Evolutionary conservation across 2,329 filamentous ascomycete species (phyloP).

Genomic region (Penicillium glabrum): DNA sequence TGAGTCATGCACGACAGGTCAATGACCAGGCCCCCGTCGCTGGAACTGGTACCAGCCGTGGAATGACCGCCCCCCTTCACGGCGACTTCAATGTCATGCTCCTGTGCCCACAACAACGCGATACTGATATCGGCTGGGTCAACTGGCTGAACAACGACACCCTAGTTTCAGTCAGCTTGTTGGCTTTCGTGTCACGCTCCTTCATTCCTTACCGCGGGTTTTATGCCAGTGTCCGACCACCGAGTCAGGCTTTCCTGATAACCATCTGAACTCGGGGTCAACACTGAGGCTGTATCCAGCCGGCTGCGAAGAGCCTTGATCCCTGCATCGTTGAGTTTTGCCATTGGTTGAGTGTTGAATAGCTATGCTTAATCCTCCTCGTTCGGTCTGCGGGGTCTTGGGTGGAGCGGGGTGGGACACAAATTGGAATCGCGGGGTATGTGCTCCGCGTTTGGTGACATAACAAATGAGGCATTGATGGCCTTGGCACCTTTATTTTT

Average conservation of each 20-base stretch:
- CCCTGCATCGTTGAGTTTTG: not conserved
- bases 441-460: not conserved
- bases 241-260: slow-evolving; percentile 25
- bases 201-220: slow-evolving; percentile 25
- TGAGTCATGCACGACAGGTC: slow-evolving; percentile 55
- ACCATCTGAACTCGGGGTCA: slow-evolving; percentile 21
- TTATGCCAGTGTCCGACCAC: slow-evolving; percentile 34
- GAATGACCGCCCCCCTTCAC: slow-evolving; percentile 45
- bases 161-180: slow-evolving; percentile 28
- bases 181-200: not conserved
- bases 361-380: not conserved
- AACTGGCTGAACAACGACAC: slow-evolving; percentile 46
- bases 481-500: not conserved
- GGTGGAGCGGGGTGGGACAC: not conserved
- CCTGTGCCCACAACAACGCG: slow-evolving; percentile 47
- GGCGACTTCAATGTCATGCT: slow-evolving; percentile 28
- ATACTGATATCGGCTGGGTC: slow-evolving; percentile 43
- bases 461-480: not conserved
- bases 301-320: slow-evolving; percentile 11
- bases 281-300: slow-evolving; percentile 12
- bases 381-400: not conserved
- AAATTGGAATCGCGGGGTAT: not conserved
- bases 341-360: not conserved
- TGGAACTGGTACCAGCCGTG: slow-evolving; percentile 55
- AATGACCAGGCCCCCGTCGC: slow-evolving; percentile 57